These are phyloP conservation scores for Boletus tomentosulus DNA, from an alignment of 768 basidiomycete genomes.

Conservation along the genomic window DNA sequence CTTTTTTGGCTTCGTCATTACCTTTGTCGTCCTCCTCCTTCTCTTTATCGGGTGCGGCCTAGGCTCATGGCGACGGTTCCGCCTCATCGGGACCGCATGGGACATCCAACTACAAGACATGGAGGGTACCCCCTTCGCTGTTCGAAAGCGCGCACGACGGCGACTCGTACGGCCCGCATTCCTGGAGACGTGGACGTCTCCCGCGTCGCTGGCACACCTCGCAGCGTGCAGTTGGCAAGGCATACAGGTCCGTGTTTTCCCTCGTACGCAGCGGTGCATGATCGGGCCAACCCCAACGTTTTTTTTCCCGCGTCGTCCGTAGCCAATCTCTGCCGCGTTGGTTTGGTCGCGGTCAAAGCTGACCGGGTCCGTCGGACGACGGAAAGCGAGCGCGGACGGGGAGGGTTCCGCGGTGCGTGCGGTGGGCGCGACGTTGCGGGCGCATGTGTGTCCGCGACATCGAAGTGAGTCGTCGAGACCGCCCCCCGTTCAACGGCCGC, in stretches of 20 bases:
- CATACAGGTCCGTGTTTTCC: constrained; percentile 21
- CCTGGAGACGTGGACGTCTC: constrained; percentile 18
- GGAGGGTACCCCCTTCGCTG: constrained; percentile 1
- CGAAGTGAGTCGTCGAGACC: constrained; percentile 4
- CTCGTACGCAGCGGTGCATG: not conserved
- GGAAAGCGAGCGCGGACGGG: not conserved
- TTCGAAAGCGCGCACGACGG: constrained; percentile 16
- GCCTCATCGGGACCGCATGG: constrained; percentile 17
- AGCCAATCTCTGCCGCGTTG: constrained; percentile 24
- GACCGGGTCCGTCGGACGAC: not conserved
- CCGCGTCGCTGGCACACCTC: not conserved
- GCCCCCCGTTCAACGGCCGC: constrained; percentile 7
- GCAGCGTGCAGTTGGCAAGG: constrained; percentile 7
- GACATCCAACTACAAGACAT: constrained; percentile 17
- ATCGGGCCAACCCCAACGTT: not conserved
- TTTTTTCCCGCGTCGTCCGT: not conserved
- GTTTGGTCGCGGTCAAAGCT: constrained; percentile 15
- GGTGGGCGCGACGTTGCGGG: constrained; percentile 3
- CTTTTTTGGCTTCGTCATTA: constrained; percentile 33
- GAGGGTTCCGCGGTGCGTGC: not conserved
- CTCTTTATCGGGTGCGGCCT: constrained; percentile 51
- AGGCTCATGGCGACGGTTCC: constrained; percentile 40
- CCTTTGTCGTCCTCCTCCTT: constrained; percentile 36
- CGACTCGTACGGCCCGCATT: constrained; percentile 16
- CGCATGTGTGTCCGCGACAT: constrained; percentile 6